Evolutionary conservation across 2,329 filamentous ascomycete genomes (phyloP), one percentile per base, ranked within the genome.

Genomic region (Clathrospora elynae): DNA sequence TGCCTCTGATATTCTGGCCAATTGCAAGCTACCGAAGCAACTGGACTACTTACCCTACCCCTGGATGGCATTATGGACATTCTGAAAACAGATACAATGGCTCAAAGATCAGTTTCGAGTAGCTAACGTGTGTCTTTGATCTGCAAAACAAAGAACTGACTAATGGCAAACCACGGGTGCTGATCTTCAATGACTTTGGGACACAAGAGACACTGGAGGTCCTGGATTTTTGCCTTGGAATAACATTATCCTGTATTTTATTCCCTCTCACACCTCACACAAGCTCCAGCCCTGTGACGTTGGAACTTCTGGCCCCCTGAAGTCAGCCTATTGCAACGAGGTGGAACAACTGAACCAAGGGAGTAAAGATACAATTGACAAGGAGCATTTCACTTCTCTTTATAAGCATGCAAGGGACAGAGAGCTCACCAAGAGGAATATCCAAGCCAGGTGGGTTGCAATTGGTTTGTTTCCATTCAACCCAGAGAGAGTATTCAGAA

Each of bases 401-500:
- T n/a, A n/a, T 36, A 59, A 37, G 18, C 53, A 43, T 49, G 56
- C 57, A 30, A 49, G 57, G 28, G 41, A 55, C 30, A 49, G 14
- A 31, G 63, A 54, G 9, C 44, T 64, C 6, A 64, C 53, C 6
- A 11, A 17, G 13, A 64, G 49, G 46, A 71, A 68, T 37, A 68
- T 68, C 41, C 49, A 33, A 5, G 35, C 57, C 14, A 60, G 50
- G 2, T 68, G 34, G 49, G 49, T 54, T 36, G 58, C 47, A 29
- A 54, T 45, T 34, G 55, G 63, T 28, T 48, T 64, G 18, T 59
- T 50, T 26, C 63, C 55, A 12, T 65, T 65, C 35, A 64, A 66
- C 42, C 61, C 49, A 50, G 30, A 64, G 14, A 63, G 51, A 48
- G 62, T 67, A 26, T 53, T 68, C 6, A 53, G 42, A 49, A 40